phyloP scores from a whole-genome alignment of 441 rosid genomes.

The Omphalea diandra region DNA sequence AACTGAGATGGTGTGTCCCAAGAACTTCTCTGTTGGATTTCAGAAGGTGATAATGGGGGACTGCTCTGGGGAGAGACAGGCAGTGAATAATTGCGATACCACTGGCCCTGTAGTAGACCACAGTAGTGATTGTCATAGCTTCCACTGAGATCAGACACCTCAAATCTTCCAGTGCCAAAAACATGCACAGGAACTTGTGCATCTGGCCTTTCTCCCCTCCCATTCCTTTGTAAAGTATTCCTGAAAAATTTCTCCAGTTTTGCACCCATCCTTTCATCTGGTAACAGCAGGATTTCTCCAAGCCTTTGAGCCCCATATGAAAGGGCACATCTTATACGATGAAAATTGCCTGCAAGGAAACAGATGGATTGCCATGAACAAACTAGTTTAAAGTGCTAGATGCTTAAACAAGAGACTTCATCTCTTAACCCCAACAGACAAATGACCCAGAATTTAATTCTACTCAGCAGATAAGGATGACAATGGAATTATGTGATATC shows the following conservation, averaged over 20 bases:
- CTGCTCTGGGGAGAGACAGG: conserved; percentile 34
- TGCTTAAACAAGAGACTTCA: neutral
- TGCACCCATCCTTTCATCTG: conserved; percentile 60
- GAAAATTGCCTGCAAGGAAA: conserved; percentile 58
- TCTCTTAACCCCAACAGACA: neutral
- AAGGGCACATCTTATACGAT: conserved; percentile 67
- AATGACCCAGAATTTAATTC: conserved; percentile 1
- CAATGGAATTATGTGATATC: neutral
- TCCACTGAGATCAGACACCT: conserved; percentile 60
- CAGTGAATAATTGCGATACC: conserved; percentile 47
- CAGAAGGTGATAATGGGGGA: conserved; percentile 38
- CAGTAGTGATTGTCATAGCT: conserved; percentile 44
- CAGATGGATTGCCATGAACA: conserved; percentile 8
- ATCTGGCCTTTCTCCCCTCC: conserved; percentile 86
- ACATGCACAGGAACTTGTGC: conserved; percentile 61
- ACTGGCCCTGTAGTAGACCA: conserved; percentile 49
- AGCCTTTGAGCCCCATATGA: conserved; percentile 59
- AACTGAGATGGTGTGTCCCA: conserved; percentile 36
- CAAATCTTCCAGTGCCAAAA: conserved; percentile 79
- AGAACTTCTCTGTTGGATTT: conserved; percentile 28
- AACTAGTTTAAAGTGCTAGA: neutral
- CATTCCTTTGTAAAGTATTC: conserved; percentile 75
- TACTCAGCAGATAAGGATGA: conserved; percentile 2
- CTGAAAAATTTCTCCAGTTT: conserved; percentile 59
- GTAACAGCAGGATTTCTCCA: conserved; percentile 52